Conservation (phyloP, 2,329 filamentous ascomycete species). For the Aspergillus ochraceoroseus region DNA sequence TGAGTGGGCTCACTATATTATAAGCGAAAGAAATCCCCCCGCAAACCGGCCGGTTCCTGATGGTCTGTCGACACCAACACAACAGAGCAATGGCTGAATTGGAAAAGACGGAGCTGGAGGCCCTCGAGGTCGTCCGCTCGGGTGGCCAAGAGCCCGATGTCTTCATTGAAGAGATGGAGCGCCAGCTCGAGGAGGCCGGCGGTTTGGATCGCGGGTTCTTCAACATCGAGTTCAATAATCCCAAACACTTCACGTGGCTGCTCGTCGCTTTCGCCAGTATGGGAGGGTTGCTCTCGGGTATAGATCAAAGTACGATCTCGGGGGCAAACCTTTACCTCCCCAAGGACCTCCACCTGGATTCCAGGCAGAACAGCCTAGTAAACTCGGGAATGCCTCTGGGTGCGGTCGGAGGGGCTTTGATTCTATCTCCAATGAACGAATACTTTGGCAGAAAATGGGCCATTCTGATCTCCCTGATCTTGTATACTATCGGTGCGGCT, state of each 20-base stretch:
- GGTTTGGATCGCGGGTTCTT: constrained; percentile 51
- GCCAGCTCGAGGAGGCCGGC: constrained; percentile 23
- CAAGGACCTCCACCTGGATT: constrained; percentile 51
- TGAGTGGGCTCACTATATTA: too few relatives aligned
- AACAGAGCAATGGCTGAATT: constrained; percentile 4
- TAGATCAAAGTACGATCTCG: constrained; percentile 68
- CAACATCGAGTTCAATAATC: constrained; percentile 39
- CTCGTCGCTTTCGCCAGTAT: constrained; percentile 69
- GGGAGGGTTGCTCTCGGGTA: constrained; percentile 66
- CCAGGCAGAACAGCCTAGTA: constrained; percentile 59
- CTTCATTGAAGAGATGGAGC: constrained; percentile 19
- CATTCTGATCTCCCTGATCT: constrained; percentile 63
- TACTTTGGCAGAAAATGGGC: constrained; percentile 62
- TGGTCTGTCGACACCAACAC: too few relatives aligned
- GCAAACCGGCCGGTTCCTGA: too few relatives aligned
- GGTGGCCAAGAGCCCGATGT: constrained; percentile 6
- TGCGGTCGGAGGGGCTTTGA: constrained; percentile 63
- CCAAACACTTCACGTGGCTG: constrained; percentile 62
- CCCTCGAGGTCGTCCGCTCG: constrained; percentile 10
- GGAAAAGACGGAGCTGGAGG: constrained; percentile 7
- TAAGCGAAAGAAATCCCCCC: too few relatives aligned
- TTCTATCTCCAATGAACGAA: constrained; percentile 64
- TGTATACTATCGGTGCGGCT: constrained; percentile 66
- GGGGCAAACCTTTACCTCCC: constrained; percentile 63
- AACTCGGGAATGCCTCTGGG: constrained; percentile 68